Base-by-base conservation (phyloP, 2,329 filamentous ascomycete genomes). In the Calonectria pseudoturangicola region DNA sequence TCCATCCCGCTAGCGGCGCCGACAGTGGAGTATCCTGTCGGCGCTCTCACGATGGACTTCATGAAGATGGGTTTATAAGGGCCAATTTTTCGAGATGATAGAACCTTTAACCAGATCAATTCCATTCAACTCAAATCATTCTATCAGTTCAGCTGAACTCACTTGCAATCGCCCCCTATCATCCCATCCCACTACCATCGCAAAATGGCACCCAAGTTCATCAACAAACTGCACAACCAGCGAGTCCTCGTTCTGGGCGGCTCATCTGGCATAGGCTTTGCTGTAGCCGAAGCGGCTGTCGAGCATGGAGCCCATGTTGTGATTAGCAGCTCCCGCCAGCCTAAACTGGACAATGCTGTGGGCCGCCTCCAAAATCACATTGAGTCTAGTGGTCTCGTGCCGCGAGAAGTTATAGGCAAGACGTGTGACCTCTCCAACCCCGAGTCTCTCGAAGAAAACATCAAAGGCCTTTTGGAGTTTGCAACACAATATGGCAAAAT, bases 181-280 rank as follows among this genome's bases (percentile, higher is more conserved):
- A 25, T 21, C 12, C n/a, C 16, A 3, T 45, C 1, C 21, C 15
- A 13, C 36, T n/a, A 43, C 18, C 3, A 25, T 58, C 51, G 21
- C n/a, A 69, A 4, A 43, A 74, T 73, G 28, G 62, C 80, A 2
- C 77, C 77, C 67, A 82, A 79, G 67, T 80, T 75, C 66, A 77
- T 77, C 68, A 82, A 82, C 75, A 85, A 85, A 73, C 80, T 85
- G 21, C 78, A 81, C 25, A 76, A 78, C 75, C 79, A 79, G 50
- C 84, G 82, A 73, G 82, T 92, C 76, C 88, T 94, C 48, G 83
- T 94, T 78, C 86, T 93, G 58, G 92, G 92, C 54, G 92, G 91
- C 48, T 89, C 90, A 2, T 87, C 89, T 18, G 92, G 92, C 65
- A 91, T 94, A 48, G 92, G 92, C 39, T 90, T 87, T 74, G 87